phyloP scores from a whole-genome alignment of 1,139 yeast genomes.

The Magnusiomyces suaveolens region DNA sequence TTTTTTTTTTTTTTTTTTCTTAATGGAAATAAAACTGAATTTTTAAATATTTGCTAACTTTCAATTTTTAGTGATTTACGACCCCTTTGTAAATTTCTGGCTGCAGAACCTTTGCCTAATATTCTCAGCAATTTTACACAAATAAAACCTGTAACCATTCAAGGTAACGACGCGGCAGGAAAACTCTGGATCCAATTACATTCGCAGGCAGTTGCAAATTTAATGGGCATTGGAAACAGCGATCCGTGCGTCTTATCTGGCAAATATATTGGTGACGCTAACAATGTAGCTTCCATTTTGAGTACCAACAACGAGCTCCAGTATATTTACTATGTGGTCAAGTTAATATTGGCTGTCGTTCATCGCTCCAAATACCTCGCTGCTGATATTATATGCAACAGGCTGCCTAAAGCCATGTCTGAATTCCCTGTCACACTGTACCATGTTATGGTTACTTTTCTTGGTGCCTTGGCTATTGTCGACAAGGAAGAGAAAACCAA shows the following conservation, averaged over 20 bases:
- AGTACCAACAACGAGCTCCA: constrained; percentile 18
- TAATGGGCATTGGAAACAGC: constrained; percentile 22
- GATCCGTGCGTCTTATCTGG: constrained; percentile 24
- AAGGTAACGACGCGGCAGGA: constrained; percentile 22
- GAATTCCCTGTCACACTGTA: constrained; percentile 25
- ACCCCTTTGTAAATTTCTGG: constrained; percentile 26
- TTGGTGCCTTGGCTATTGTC: constrained; percentile 26
- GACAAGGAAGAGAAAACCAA: constrained; percentile 21
- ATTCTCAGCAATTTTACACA: constrained; percentile 23
- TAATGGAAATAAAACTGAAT: too few relatives aligned
- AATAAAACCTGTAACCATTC: constrained; percentile 22
- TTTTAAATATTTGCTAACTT: too few relatives aligned
- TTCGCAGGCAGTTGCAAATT: constrained; percentile 22
- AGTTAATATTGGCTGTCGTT: constrained; percentile 23
- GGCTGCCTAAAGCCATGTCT: constrained; percentile 22
- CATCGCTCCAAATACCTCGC: constrained; percentile 24
- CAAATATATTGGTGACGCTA: constrained; percentile 16
- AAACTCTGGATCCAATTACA: constrained; percentile 27
- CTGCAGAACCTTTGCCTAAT: constrained; percentile 26
- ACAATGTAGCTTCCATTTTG: constrained; percentile 14
- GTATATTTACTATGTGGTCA: constrained; percentile 24
- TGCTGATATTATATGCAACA: constrained; percentile 22
- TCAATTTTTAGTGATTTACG: constrained; percentile 22
- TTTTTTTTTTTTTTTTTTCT: not conserved
- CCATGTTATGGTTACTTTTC: constrained; percentile 25